Evolutionary conservation across 331 rosid genomes (phyloP), one percentile per base, ranked within the genome.

Genomic region (Quercus lobata): DNA sequence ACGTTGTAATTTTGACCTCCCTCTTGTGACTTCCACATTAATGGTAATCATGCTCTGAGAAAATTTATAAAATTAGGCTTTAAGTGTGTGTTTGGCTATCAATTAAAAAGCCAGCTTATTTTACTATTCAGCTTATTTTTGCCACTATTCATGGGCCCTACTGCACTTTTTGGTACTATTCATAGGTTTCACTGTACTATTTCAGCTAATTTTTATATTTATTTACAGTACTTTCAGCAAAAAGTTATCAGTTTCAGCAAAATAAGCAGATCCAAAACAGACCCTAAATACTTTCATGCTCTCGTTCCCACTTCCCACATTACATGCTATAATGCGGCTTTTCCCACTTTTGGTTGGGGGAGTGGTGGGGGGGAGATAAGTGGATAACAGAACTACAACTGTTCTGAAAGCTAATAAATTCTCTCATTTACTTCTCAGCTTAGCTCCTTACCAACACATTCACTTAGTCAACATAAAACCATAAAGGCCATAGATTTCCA

Each of bases 141-240:
- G 1, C 32, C 5, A 30, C 5, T 30, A 30, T 30, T 30, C 1
- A 30, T 4, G 32, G 5, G 0, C 5, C 1, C 5, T n/a, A 30
- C 0, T 30, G 1, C 1, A 30, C 5, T 30, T 30, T 30, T 30
- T 30, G 32, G 0, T 30, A 30, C 0, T 30, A 30, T 30, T 30
- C 32, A 30, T 30, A 0, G 5, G 32, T 30, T 0, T 0, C 1
- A 30, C 0, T 30, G 1, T 30, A 30, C 1, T 30, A 30, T 30
- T 30, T 30, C 5, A 30, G 0, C 0, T 30, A 4, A 30, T 0
- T 30, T 30, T 30, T 30, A 30, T 0, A 0, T 27, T 27, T 27
- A 27, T 27, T 30, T 30, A 30, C 0, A 30, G 32, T 30, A 30
- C 0, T 30, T 30, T 30, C 5, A 30, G 32, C 1, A 30, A 30